Percentiles rank a stretch among this genome's conserved stretches.
These are phyloP conservation scores for Russula emetica DNA, from an alignment of 768 basidiomycete genomes.

Conservation along the genomic window DNA sequence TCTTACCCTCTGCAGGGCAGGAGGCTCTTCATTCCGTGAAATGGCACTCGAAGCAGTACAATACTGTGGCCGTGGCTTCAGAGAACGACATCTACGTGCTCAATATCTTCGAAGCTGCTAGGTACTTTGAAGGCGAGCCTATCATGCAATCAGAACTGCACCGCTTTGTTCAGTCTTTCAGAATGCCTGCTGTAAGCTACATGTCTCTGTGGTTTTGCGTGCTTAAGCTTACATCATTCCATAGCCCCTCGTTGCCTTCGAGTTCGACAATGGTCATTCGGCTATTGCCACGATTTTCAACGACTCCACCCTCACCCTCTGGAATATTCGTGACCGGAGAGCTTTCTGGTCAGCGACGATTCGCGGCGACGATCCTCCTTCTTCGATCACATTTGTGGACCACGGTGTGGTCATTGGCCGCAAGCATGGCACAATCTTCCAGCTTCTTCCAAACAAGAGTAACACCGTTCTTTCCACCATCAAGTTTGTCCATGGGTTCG, in stretches of 20 bases:
- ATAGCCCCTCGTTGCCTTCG: constrained; percentile 77
- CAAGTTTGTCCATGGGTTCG: constrained; percentile 65
- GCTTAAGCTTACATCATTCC: not conserved
- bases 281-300: constrained; percentile 78
- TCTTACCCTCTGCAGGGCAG: constrained; percentile 53
- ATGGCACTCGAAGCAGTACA: constrained; percentile 81
- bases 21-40: constrained; percentile 77
- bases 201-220: not conserved
- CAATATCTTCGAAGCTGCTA: constrained; percentile 61
- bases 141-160: constrained; percentile 64
- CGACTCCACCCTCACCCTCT: constrained; percentile 75
- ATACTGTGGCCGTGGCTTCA: constrained; percentile 79
- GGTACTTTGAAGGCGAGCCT: constrained; percentile 58
- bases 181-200: constrained; percentile 60
- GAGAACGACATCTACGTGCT: constrained; percentile 71
- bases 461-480: constrained; percentile 72
- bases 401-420: constrained; percentile 81
- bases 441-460: constrained; percentile 71
- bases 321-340: constrained; percentile 74
- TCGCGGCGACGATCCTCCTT: constrained; percentile 74
- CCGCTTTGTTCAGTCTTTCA: constrained; percentile 64
- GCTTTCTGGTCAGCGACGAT: constrained; percentile 75
- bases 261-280: constrained; percentile 74
- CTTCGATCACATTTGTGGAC: constrained; percentile 81
- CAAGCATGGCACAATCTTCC: constrained; percentile 80